These are phyloP conservation scores for Phytopythium helicoides DNA, from an alignment of 352 stramenopile genomes.

Conservation along the genomic window DNA sequence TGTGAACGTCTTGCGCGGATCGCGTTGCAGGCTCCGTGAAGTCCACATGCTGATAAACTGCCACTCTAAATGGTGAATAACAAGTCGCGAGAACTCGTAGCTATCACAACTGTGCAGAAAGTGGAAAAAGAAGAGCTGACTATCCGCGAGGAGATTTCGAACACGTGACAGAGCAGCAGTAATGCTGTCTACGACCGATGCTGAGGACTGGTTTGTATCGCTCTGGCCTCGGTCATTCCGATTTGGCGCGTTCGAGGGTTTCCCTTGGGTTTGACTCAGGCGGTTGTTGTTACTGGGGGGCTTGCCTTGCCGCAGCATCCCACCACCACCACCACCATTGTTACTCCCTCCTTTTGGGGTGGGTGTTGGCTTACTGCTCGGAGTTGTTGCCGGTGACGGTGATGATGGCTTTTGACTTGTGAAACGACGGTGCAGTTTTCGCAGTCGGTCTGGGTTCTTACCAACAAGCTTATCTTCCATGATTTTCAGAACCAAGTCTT, in stretches of 20 bases:
- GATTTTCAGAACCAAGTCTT: conserved; percentile 69
- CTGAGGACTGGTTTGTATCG: not conserved
- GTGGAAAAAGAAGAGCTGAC: conserved; percentile 77
- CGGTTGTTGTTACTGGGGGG: not conserved
- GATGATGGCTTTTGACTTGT: conserved; percentile 40
- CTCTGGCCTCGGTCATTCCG: not conserved
- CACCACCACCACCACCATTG: not conserved
- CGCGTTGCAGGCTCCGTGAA: conserved; percentile 8
- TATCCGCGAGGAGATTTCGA: conserved; percentile 49
- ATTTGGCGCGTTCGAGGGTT: not conserved
- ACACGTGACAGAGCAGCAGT: conserved; percentile 29
- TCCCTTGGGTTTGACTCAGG: not conserved
- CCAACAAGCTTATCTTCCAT: conserved; percentile 63
- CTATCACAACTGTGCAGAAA: conserved; percentile 65
- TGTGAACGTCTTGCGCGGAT: conserved; percentile 59
- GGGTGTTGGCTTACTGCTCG: conserved; percentile 6
- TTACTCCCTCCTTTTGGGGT: conserved; percentile 2
- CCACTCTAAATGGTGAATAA: conserved; percentile 49
- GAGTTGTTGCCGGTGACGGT: not conserved
- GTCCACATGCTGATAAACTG: conserved; percentile 40
- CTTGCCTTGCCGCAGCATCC: not conserved
- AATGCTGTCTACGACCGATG: conserved; percentile 9
- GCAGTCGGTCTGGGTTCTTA: conserved; percentile 64
- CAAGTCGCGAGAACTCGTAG: conserved; percentile 58
- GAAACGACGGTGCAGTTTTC: conserved; percentile 70